These are phyloP conservation scores for Lachancea fermentati DNA, from an alignment of 805 yeast species.

Conservation along the genomic window DNA sequence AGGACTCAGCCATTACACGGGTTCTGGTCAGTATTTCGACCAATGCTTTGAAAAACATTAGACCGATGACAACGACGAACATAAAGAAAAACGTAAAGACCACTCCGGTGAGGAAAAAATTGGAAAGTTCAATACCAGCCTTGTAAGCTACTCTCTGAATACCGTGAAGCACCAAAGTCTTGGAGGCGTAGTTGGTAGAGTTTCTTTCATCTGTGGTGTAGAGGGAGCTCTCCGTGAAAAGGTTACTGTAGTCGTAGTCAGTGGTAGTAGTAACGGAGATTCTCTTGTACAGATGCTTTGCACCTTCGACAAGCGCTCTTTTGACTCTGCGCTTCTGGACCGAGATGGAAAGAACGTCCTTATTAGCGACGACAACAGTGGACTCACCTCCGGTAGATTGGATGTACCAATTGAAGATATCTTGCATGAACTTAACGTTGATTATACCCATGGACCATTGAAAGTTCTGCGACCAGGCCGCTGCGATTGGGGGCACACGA, in stretches of 20 bases:
- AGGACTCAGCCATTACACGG: slow-evolving; percentile 47
- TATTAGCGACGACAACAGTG: slow-evolving; percentile 64
- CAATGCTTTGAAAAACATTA: slow-evolving; percentile 60
- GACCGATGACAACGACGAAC: slow-evolving; percentile 50
- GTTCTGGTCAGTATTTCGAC: slow-evolving; percentile 59
- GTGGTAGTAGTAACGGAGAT: slow-evolving; percentile 29
- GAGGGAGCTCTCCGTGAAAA: slow-evolving; percentile 43
- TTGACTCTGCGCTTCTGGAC: slow-evolving; percentile 57
- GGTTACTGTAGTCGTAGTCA: slow-evolving; percentile 43
- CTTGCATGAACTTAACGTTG: slow-evolving; percentile 67
- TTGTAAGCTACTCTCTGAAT: slow-evolving; percentile 84
- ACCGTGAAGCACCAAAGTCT: slow-evolving; percentile 81
- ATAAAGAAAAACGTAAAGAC: slow-evolving; percentile 77
- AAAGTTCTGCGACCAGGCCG: slow-evolving; percentile 97
- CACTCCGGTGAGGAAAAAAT: slow-evolving; percentile 79
- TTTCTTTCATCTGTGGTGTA: slow-evolving; percentile 72
- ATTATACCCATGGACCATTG: slow-evolving; percentile 95
- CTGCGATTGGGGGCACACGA: slow-evolving; percentile 90
- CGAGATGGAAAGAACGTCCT: slow-evolving; percentile 65
- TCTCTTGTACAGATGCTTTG: slow-evolving; percentile 32
- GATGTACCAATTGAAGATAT: slow-evolving; percentile 86
- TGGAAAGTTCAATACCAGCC: slow-evolving; percentile 81
- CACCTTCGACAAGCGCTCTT: slow-evolving; percentile 9
- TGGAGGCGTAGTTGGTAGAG: slow-evolving; percentile 48
- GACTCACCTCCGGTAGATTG: slow-evolving; percentile 91